Percentiles rank a stretch among this genome's conserved stretches.
These are phyloP conservation scores for Candida namnaoensis DNA, from an alignment of 805 yeast genomes.

Conservation along the genomic window DNA sequence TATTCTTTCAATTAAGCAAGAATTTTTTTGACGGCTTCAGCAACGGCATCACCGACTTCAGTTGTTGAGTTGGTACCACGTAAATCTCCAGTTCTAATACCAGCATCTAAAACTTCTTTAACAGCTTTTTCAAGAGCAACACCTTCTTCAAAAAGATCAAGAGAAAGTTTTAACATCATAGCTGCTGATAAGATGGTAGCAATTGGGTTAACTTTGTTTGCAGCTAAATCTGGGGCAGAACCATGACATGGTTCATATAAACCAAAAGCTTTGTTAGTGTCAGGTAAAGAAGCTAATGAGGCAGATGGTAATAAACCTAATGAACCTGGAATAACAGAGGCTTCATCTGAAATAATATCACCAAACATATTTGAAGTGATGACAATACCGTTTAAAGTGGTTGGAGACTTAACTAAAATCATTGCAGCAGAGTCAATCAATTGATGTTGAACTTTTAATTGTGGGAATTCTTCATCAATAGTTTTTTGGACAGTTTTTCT, in stretches of 20 bases:
- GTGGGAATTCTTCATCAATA: slow-evolving; percentile 84
- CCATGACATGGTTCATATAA: slow-evolving; percentile 98
- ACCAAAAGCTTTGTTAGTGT: slow-evolving; percentile 89
- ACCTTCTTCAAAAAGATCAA: slow-evolving; percentile 79
- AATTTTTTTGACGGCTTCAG: slow-evolving; percentile 54
- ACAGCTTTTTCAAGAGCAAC: slow-evolving; percentile 86
- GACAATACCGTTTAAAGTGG: slow-evolving; percentile 84
- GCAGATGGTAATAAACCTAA: slow-evolving; percentile 92
- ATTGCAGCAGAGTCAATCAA: slow-evolving; percentile 98
- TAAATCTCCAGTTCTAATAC: slow-evolving; percentile 86
- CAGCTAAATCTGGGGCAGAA: slow-evolving; percentile 89
- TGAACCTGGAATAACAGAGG: slow-evolving; percentile 96
- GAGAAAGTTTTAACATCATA: slow-evolving; percentile 91
- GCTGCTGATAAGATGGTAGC: slow-evolving; percentile 96
- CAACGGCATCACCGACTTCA: slow-evolving; percentile 95
- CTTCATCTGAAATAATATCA: slow-evolving; percentile 96
- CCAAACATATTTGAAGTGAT: slow-evolving; percentile 97
- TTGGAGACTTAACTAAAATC: slow-evolving; percentile 90
- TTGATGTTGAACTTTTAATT: slow-evolving; percentile 81
- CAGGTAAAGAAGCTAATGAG: slow-evolving; percentile 94
- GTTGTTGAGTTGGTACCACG: slow-evolving; percentile 76
- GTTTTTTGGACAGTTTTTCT: slow-evolving; percentile 86
- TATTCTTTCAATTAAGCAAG: slow-evolving; percentile 20
- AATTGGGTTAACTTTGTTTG: slow-evolving; percentile 86
- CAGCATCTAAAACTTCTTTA: slow-evolving; percentile 66